Evolutionary conservation across 1,139 yeast species (phyloP).

Genomic region (Yarrowia galli): DNA sequence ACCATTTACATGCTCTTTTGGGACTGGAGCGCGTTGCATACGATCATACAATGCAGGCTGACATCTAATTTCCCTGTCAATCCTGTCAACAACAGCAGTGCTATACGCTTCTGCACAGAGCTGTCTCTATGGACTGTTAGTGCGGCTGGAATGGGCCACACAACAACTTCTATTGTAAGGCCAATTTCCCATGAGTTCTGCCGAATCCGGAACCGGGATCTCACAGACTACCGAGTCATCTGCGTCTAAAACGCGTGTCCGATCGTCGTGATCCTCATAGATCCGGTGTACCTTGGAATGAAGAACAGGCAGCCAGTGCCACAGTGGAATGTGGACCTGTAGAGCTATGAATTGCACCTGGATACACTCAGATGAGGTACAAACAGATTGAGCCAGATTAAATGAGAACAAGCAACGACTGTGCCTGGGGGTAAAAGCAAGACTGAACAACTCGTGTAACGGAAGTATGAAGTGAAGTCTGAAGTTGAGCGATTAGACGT

Average conservation of each 20-base stretch:
- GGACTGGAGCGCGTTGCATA: constrained; percentile 18
- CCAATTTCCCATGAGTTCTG: not conserved
- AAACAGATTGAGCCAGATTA: constrained; percentile 3
- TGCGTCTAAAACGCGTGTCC: constrained; percentile 11
- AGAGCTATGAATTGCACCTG: not conserved
- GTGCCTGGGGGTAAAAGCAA: not conserved
- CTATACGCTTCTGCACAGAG: not conserved
- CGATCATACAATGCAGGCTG: constrained; percentile 1
- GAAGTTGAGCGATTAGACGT: too few species aligned
- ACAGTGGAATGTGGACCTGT: constrained; percentile 10
- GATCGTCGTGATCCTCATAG: constrained; percentile 23
- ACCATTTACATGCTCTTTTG: not conserved
- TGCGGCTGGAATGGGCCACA: not conserved
- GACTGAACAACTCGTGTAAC: too few species aligned
- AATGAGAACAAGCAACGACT: not conserved
- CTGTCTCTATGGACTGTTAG: not conserved
- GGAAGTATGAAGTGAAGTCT: too few species aligned
- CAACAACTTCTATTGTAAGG: not conserved
- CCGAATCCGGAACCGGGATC: not conserved
- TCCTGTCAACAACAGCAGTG: not conserved
- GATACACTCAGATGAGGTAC: not conserved
- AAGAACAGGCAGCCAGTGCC: constrained; percentile 12
- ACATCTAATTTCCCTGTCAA: not conserved
- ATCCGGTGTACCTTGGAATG: constrained; percentile 9
- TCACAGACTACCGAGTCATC: not conserved